A percentile compares a stretch with the other conserved stretches of the same genome.
phyloP scores from a whole-genome alignment of 2,329 filamentous ascomycete species.

The Rutstroemia sp. region DNA sequence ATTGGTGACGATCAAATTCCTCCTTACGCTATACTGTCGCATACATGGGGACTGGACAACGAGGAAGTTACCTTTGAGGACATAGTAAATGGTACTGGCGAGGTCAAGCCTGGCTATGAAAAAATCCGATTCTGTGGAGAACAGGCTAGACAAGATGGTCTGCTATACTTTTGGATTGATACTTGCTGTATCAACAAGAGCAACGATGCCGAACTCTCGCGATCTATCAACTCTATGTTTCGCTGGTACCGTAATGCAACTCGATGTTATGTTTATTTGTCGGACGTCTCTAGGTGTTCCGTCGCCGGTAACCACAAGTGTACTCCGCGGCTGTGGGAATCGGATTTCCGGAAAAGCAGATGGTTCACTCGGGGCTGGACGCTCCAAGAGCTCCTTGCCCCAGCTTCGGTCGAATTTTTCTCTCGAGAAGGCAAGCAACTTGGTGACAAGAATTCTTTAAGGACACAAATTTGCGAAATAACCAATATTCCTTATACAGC shows the following conservation, averaged over 20 bases:
- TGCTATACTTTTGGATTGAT: neutral
- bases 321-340: too few relatives aligned
- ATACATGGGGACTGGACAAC: constrained; percentile 20
- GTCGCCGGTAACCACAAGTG: too few relatives aligned
- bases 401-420: neutral
- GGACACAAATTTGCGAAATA: too few relatives aligned
- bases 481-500: too few relatives aligned
- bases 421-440: neutral
- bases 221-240: too few relatives aligned
- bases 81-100: constrained; percentile 5
- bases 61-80: constrained; percentile 17
- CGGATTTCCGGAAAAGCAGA: too few relatives aligned
- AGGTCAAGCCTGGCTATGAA: constrained; percentile 10
- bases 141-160: constrained; percentile 11
- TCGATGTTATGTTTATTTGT: too few relatives aligned
- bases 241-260: too few relatives aligned
- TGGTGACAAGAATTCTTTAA: too few relatives aligned
- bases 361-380: neutral
- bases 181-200: too few relatives aligned
- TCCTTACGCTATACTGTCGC: constrained; percentile 24
- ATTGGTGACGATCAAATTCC: constrained; percentile 12
- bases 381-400: neutral
- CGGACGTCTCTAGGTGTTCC: too few relatives aligned
- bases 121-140: constrained; percentile 15
- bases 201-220: too few relatives aligned